Evolutionary conservation across 495 filamentous ascomycete genomes (phyloP), one percentile per base, ranked within the genome.

Genomic region (Polyplosphaeria fusca): DNA sequence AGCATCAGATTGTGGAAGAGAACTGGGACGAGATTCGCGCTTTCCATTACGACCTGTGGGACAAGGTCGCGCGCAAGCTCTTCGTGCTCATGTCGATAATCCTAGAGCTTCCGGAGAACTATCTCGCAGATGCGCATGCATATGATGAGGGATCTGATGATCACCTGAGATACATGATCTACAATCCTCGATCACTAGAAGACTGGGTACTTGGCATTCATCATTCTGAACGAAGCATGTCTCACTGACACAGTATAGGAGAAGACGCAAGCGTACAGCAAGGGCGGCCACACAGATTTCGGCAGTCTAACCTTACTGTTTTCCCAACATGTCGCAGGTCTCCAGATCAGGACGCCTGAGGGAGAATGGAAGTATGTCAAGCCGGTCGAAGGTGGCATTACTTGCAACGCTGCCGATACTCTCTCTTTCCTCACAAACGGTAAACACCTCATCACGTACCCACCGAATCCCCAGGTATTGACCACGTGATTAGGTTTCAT

Each of bases 151-250:
- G 71, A 11, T 69, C 70, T 20, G 70, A 75, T 7, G 71, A 73
- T 48, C 75, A 80, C 58, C 66, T 82, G 5, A 72, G 80, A 1
- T 81, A 82, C 62, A 81, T 81, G 78, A 76, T 76, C 39, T 82
- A 81, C 54, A 63, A 72, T 40, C 65, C 71, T 0, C 71, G 79
- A 1, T 70, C 66, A 0, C 60, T 69, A 0, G 77, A 78, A 47
- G 77, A 48, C 9, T 48, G 78, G 40, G n/a, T n/a, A n/a, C n/a
- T n/a, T n/a, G n/a, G n/a, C n/a, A n/a, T n/a, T n/a, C n/a, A n/a
- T n/a, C n/a, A n/a, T n/a, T n/a, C n/a, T n/a, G n/a, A n/a, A n/a
- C n/a, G n/a, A n/a, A n/a, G n/a, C n/a, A n/a, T n/a, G n/a, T n/a
- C n/a, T n/a, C n/a, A n/a, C n/a, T n/a, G n/a, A n/a, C n/a, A n/a